These are phyloP conservation scores for Rhizopogon vinicolor DNA, from an alignment of 768 basidiomycete genomes.

Conservation along the genomic window DNA sequence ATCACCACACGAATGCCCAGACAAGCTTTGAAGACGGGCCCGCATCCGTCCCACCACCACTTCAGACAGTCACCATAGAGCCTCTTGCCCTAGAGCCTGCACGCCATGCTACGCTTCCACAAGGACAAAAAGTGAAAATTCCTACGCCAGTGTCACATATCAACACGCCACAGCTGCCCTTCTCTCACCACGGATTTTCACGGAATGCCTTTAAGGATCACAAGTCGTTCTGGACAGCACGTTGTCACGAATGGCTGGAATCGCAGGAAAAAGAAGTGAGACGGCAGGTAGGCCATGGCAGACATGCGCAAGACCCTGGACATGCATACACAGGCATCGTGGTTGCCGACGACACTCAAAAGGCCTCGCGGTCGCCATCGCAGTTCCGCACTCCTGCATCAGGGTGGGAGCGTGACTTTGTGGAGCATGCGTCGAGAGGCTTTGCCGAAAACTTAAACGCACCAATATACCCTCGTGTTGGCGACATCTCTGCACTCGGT, in stretches of 20 bases:
- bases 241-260: slow-evolving; percentile 48
- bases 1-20: slow-evolving; percentile 5
- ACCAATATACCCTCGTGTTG: slow-evolving; percentile 51
- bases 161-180: slow-evolving; percentile 35
- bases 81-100: slow-evolving; percentile 18
- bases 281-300: slow-evolving; percentile 5
- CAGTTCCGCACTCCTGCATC: slow-evolving; percentile 19
- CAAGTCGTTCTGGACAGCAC: slow-evolving; percentile 59
- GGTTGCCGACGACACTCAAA: neutral
- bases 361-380: slow-evolving; percentile 7
- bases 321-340: slow-evolving; percentile 26
- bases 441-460: slow-evolving; percentile 16
- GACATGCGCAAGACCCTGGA: slow-evolving; percentile 1
- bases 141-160: slow-evolving; percentile 2
- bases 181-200: slow-evolving; percentile 59
- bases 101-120: slow-evolving; percentile 9
- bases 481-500: slow-evolving; percentile 54
- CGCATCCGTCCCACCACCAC: slow-evolving; percentile 8
- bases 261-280: slow-evolving; percentile 18
- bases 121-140: neutral
- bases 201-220: slow-evolving; percentile 53
- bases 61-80: slow-evolving; percentile 12
- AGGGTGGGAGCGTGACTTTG: slow-evolving; percentile 27
- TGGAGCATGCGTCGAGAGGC: slow-evolving; percentile 1
- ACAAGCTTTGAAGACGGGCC: slow-evolving; percentile 11